phyloP scores from a whole-genome alignment of 345 rosid species.

The Erucastrum elatum region DNA sequence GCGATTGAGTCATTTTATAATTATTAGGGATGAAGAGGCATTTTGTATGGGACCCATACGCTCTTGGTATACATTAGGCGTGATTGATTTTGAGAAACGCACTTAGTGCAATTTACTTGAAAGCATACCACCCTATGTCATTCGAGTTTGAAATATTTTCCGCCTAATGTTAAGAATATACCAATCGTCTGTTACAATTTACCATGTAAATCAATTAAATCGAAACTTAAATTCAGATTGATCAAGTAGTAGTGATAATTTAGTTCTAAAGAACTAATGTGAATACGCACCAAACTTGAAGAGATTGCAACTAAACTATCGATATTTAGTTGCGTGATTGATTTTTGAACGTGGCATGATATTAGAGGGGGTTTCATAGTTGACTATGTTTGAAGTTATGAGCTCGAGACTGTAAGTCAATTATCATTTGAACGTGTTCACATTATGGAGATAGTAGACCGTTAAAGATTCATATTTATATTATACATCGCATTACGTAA shows the following conservation, averaged over 20 bases:
- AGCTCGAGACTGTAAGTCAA: constrained; percentile 30
- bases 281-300: no score
- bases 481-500: not conserved
- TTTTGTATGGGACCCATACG: constrained; percentile 30
- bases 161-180: no score
- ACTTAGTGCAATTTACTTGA: no score
- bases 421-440: constrained; percentile 36
- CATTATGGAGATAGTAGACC: constrained; percentile 27
- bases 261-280: no score
- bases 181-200: no score
- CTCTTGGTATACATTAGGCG: not conserved
- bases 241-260: no score
- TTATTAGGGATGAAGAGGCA: constrained; percentile 22
- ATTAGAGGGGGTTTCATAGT: constrained; percentile 26
- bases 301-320: no score
- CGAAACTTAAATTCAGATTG: no score
- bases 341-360: constrained; percentile 37
- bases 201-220: no score
- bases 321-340: not conserved
- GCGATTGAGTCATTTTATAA: constrained; percentile 5
- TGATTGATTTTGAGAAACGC: no score
- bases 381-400: constrained; percentile 28
- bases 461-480: not conserved
- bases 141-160: no score
- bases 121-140: no score